Percentiles rank a stretch among this genome's conserved stretches.
phyloP scores from a whole-genome alignment of 179 eudicot genomes.

The Silene vulgaris region DNA sequence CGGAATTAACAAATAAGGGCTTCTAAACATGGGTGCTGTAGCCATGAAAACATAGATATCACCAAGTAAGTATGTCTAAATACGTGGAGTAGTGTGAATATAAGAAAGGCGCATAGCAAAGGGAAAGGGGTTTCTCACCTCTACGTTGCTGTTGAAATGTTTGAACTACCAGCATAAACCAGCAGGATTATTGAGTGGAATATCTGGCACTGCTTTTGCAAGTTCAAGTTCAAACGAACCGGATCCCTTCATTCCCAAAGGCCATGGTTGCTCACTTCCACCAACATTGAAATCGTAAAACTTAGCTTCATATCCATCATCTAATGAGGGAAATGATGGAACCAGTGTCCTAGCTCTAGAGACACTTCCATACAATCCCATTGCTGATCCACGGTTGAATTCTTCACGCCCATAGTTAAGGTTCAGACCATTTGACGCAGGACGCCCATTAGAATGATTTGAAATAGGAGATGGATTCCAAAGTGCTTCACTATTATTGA shows the following conservation, averaged over 20 bases:
- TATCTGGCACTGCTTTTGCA: slow-evolving; percentile 43
- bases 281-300: slow-evolving; percentile 31
- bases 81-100: slow-evolving; percentile 10
- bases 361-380: slow-evolving; percentile 29
- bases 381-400: slow-evolving; percentile 22
- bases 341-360: slow-evolving; percentile 21
- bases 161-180: slow-evolving; percentile 49
- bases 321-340: slow-evolving; percentile 31
- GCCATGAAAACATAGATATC: background rate
- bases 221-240: slow-evolving; percentile 44
- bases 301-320: slow-evolving; percentile 35
- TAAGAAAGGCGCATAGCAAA: background rate
- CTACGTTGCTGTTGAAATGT: slow-evolving; percentile 31
- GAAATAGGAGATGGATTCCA: slow-evolving; percentile 36
- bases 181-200: slow-evolving; percentile 46
- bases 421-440: slow-evolving; percentile 17
- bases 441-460: slow-evolving; percentile 30
- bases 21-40: slow-evolving; percentile 14
- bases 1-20: background rate
- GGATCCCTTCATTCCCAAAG: slow-evolving; percentile 40
- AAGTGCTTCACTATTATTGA: slow-evolving; percentile 33
- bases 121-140: slow-evolving; percentile 26
- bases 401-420: slow-evolving; percentile 32
- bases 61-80: slow-evolving; percentile 7
- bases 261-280: slow-evolving; percentile 34